phyloP scores from a whole-genome alignment of 129 eudicot genomes.

The Flaveria sonorensis region DNA sequence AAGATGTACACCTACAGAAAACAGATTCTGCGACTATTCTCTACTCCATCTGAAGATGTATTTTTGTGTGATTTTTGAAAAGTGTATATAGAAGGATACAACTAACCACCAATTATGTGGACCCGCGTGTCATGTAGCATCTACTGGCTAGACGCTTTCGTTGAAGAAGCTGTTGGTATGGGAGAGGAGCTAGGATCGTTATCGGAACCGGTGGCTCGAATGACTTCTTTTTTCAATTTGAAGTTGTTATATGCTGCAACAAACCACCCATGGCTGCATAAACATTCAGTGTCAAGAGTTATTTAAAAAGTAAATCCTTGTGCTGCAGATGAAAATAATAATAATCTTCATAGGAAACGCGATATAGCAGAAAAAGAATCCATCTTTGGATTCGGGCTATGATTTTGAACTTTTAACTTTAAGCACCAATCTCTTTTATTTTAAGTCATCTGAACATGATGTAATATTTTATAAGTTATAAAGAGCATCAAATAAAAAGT shows the following conservation, averaged over 20 bases:
- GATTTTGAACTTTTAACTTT: neutral
- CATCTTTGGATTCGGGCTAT: neutral
- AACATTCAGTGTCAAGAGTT: neutral
- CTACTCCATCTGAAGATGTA: constrained; percentile 15
- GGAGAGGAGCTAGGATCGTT: constrained; percentile 31
- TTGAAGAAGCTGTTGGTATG: constrained; percentile 49
- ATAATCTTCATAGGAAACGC: neutral
- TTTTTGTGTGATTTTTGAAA: constrained; percentile 17
- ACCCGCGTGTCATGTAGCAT: neutral
- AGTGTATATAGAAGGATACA: neutral
- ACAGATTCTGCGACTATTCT: constrained; percentile 13
- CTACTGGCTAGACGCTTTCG: constrained; percentile 37
- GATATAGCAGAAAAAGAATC: neutral
- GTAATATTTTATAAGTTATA: too few relatives aligned
- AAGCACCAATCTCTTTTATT: too few relatives aligned
- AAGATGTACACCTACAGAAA: constrained; percentile 18
- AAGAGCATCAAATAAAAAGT: neutral
- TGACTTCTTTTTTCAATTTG: constrained; percentile 80
- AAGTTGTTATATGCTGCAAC: constrained; percentile 92
- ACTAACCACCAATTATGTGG: neutral
- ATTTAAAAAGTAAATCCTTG: neutral
- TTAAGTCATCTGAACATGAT: too few relatives aligned
- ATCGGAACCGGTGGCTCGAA: constrained; percentile 39
- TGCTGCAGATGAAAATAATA: neutral
- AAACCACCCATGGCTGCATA: constrained; percentile 93